Evolutionary conservation across 2,329 filamentous ascomycete genomes (phyloP).

Genomic region (Penicillium sp.): DNA sequence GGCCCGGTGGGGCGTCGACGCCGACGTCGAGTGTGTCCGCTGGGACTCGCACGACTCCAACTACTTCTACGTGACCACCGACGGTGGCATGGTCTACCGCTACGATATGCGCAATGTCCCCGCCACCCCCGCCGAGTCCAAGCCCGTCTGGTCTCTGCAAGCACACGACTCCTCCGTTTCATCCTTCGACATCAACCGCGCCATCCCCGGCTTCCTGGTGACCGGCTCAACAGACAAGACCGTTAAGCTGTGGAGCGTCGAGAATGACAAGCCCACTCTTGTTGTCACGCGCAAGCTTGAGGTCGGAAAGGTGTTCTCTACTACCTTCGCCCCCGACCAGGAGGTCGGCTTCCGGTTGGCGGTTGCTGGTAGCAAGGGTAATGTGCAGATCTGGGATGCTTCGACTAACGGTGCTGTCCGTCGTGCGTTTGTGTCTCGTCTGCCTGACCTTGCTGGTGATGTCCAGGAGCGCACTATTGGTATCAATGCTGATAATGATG

Average conservation of each 20-base stretch:
- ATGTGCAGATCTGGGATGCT: conserved; percentile 93
- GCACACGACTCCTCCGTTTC: conserved; percentile 92
- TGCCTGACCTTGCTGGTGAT: conserved; percentile 60
- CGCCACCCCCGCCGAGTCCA: conserved; percentile 68
- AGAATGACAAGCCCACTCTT: conserved; percentile 76
- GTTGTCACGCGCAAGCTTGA: conserved; percentile 89
- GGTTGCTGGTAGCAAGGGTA: conserved; percentile 90
- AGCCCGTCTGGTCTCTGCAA: conserved; percentile 90
- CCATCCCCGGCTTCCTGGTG: conserved; percentile 87
- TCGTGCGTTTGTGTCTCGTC: conserved; percentile 72
- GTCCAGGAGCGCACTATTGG: conserved; percentile 75
- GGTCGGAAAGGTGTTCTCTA: conserved; percentile 91
- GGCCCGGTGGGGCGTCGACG: conserved; percentile 88
- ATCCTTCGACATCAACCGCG: conserved; percentile 85
- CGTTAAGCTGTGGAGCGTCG: conserved; percentile 95
- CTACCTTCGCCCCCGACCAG: conserved; percentile 81
- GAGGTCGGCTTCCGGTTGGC: conserved; percentile 90
- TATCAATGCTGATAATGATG: conserved; percentile 63
- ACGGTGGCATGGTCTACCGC: conserved; percentile 87
- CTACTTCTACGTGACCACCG: conserved; percentile 93
- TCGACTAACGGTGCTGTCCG: conserved; percentile 87
- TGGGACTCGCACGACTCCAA: conserved; percentile 94
- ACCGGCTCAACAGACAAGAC: conserved; percentile 93
- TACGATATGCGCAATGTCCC: conserved; percentile 81
- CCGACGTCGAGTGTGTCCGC: conserved; percentile 85